Conservation (phyloP, 1,284 basidiomycete species). For the Ceratobasidium sp. region DNA sequence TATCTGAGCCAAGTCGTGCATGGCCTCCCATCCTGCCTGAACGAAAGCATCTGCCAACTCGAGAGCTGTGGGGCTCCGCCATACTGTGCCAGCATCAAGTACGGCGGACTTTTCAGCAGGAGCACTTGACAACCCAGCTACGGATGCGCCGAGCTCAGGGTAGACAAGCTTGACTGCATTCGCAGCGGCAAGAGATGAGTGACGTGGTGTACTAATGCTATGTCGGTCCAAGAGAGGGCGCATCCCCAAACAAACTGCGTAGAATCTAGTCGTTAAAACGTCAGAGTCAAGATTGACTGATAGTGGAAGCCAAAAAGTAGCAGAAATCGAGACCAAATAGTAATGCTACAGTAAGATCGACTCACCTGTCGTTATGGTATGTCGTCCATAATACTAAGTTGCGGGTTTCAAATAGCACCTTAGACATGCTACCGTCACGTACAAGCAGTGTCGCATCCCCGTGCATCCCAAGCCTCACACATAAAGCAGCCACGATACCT, state of each 20-base stretch:
- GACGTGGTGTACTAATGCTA: conserved; percentile 26
- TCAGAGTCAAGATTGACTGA: background rate
- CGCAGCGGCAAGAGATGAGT: conserved; percentile 18
- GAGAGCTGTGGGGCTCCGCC: conserved; percentile 25
- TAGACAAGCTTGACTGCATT: background rate
- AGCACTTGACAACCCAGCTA: no score
- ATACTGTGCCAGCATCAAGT: background rate
- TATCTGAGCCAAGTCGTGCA: conserved; percentile 30
- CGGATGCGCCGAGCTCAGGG: background rate
- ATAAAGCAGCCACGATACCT: conserved; percentile 8
- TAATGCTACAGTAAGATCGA: background rate
- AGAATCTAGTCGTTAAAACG: background rate
- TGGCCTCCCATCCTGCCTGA: conserved; percentile 33
- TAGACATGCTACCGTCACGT: background rate
- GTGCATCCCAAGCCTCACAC: conserved; percentile 8
- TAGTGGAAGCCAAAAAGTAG: background rate
- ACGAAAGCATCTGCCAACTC: conserved; percentile 21
- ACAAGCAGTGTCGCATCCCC: conserved; percentile 11
- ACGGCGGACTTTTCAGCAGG: conserved; percentile 10
- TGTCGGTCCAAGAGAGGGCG: conserved; percentile 33
- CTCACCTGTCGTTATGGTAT: background rate
- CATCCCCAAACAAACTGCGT: conserved; percentile 32
- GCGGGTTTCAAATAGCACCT: conserved; percentile 10
- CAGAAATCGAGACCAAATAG: background rate
- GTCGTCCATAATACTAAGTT: conserved; percentile 15